Conservation (phyloP, 1,284 basidiomycete genomes). For the Fereydounia khargensis region DNA sequence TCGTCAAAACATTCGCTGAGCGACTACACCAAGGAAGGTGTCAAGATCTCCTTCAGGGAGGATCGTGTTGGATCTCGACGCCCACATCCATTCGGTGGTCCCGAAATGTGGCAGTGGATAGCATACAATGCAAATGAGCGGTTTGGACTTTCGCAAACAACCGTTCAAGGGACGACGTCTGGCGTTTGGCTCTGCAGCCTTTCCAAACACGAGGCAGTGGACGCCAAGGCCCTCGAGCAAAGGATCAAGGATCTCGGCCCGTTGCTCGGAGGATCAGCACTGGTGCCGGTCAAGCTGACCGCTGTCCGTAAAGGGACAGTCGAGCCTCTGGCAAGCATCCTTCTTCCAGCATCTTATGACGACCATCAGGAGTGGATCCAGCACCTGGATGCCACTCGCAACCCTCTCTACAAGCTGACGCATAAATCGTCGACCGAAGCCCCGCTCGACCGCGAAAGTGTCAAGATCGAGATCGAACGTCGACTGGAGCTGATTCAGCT, state of each 20-base stretch:
- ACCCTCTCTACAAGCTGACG: conserved; percentile 18
- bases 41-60: too few relatives aligned
- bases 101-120: conserved; percentile 17
- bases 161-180: background rate
- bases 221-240: background rate
- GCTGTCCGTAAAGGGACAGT: conserved; percentile 31
- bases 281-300: conserved; percentile 25
- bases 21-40: too few relatives aligned
- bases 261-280: conserved; percentile 9
- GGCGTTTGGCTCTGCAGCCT: too few relatives aligned
- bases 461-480: conserved; percentile 20
- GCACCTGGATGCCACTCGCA: conserved; percentile 15
- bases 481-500: conserved; percentile 26
- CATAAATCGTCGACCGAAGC: too few relatives aligned
- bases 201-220: too few relatives aligned
- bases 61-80: conserved; percentile 19
- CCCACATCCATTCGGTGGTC: conserved; percentile 15
- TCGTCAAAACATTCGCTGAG: too few relatives aligned
- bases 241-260: too few relatives aligned
- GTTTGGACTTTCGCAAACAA: background rate
- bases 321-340: conserved; percentile 11
- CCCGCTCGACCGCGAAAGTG: conserved; percentile 1
- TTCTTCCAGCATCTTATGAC: conserved; percentile 12
- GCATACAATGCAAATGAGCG: conserved; percentile 3
- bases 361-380: conserved; percentile 24